A percentile compares a stretch with the other conserved stretches of the same genome.
These are phyloP conservation scores for Coniochaeta ligniaria DNA, from an alignment of 2,329 filamentous ascomycete species.

Conservation along the genomic window DNA sequence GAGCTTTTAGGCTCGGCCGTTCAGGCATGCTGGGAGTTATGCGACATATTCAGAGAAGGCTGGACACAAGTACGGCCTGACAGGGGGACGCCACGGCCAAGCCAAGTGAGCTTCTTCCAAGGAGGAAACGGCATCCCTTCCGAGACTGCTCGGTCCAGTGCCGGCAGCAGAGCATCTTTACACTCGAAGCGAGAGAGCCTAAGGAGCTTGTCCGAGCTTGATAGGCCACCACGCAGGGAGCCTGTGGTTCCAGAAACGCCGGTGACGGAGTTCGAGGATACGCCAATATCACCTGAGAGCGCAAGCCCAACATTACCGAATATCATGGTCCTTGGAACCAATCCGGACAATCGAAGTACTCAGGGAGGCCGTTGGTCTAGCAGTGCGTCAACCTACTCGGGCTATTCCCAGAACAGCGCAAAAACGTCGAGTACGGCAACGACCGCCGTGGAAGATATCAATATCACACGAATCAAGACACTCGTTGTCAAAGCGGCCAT, in stretches of 20 bases:
- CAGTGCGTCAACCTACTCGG: conserved; percentile 69
- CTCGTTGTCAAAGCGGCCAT: conserved; percentile 80
- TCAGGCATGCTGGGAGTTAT: conserved; percentile 91
- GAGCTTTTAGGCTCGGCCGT: conserved; percentile 82
- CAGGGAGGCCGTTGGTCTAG: conserved; percentile 68
- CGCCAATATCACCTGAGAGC: conserved; percentile 73
- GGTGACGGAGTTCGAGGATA: conserved; percentile 92
- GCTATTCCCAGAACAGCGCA: conserved; percentile 65
- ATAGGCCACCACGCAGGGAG: conserved; percentile 36
- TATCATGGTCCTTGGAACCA: conserved; percentile 77
- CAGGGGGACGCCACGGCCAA: conserved; percentile 75
- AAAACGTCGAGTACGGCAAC: conserved; percentile 66
- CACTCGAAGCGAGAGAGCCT: conserved; percentile 47
- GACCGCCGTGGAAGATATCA: conserved; percentile 66
- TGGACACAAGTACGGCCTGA: conserved; percentile 88
- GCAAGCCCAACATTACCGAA: conserved; percentile 71
- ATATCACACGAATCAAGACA: conserved; percentile 69
- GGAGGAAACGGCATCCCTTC: conserved; percentile 34
- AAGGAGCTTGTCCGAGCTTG: conserved; percentile 38
- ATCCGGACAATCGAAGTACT: conserved; percentile 38
- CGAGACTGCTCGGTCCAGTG: conserved; percentile 21
- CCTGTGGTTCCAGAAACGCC: conserved; percentile 72
- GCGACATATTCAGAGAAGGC: conserved; percentile 85
- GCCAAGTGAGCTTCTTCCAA: conserved; percentile 65
- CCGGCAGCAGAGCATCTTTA: conserved; percentile 38